phyloP scores from a whole-genome alignment of 1,284 basidiomycete species.

The Moesziomyces sp. region DNA sequence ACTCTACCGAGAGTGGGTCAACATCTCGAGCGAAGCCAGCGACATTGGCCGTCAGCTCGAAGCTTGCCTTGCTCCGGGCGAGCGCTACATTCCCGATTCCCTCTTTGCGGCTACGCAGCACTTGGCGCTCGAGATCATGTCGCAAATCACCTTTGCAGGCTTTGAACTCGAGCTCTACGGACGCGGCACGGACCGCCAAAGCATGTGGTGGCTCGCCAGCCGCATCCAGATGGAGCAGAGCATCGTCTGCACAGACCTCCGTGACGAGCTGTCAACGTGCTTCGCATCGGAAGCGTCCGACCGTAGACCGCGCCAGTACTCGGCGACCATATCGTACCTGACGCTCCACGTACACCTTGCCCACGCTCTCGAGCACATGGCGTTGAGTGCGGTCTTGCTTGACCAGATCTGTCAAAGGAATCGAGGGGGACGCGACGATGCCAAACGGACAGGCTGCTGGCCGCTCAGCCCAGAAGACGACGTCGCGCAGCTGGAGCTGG shows the following conservation, averaged over 20 bases:
- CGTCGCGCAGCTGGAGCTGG: constrained; percentile 6
- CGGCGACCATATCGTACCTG: constrained; percentile 25
- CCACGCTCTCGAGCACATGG: constrained; percentile 26
- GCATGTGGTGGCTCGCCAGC: constrained; percentile 47
- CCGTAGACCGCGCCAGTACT: constrained; percentile 7
- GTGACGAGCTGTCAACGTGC: constrained; percentile 27
- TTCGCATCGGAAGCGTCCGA: constrained; percentile 8
- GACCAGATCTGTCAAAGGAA: constrained; percentile 9
- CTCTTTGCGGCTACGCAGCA: constrained; percentile 71
- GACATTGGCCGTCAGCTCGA: constrained; percentile 32
- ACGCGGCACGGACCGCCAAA: constrained; percentile 56
- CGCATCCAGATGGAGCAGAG: constrained; percentile 42
- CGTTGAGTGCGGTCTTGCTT: constrained; percentile 21
- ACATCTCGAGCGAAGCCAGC: constrained; percentile 43
- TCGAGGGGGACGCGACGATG: background rate
- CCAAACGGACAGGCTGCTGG: constrained; percentile 3
- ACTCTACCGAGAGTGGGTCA: constrained; percentile 45
- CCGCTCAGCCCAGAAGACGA: constrained; percentile 7
- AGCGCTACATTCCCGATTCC: constrained; percentile 35
- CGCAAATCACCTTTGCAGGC: constrained; percentile 78
- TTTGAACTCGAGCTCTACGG: constrained; percentile 81
- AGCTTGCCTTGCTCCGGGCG: constrained; percentile 14
- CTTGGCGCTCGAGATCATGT: constrained; percentile 74
- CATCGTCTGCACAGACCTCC: constrained; percentile 34
- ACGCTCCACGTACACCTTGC: constrained; percentile 32